Evolutionary conservation across 352 stramenopile species (phyloP).

Genomic region (Aphanomyces stellatus): DNA sequence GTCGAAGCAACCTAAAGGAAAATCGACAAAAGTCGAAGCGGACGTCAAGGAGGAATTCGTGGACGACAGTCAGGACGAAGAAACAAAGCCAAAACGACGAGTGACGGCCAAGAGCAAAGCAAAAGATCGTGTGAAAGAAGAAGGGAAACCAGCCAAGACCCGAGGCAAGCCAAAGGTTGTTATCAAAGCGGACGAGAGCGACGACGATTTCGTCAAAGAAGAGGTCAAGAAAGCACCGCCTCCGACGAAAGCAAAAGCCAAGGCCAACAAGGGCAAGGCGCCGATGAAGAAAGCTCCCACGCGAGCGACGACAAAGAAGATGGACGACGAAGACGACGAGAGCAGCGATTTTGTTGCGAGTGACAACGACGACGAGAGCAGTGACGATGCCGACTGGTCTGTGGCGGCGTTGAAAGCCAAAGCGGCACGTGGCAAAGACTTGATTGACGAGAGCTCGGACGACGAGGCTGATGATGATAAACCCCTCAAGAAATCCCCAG

Average conservation of each 20-base stretch:
- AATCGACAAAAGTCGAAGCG: too few relatives aligned
- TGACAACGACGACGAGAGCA: neutral
- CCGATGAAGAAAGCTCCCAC: neutral
- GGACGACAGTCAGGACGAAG: neutral
- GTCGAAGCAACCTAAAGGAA: too few relatives aligned
- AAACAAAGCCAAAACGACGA: too few relatives aligned
- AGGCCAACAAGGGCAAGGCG: too few relatives aligned
- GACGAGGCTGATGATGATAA: neutral
- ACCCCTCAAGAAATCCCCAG: neutral
- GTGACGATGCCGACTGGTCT: neutral
- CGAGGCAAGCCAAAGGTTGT: neutral
- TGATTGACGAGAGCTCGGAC: neutral
- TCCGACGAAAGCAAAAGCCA: neutral
- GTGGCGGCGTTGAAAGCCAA: constrained; percentile 3
- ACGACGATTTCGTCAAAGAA: neutral
- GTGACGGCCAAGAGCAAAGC: too few relatives aligned
- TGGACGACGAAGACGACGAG: neutral
- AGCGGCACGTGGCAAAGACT: neutral
- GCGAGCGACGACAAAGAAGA: neutral
- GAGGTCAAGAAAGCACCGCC: neutral
- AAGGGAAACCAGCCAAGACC: neutral
- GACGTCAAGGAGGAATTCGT: neutral
- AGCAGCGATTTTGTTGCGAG: neutral
- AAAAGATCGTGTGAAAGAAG: neutral
- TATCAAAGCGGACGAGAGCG: neutral